Evolutionary conservation across 2,329 filamentous ascomycete species (phyloP).

Genomic region (Venturia asperata): DNA sequence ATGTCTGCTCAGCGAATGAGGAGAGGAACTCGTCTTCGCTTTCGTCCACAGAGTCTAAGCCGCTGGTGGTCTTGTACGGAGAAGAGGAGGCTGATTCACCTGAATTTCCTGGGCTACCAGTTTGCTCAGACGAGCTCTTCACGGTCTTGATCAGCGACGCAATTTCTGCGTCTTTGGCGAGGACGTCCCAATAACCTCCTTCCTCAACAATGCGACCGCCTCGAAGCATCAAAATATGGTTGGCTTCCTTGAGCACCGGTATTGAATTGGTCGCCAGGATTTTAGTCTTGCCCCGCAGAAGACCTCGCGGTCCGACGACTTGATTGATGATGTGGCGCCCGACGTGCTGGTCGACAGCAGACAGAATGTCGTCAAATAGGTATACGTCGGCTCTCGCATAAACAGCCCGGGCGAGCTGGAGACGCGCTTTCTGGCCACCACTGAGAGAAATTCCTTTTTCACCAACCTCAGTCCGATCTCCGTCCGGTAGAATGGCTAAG

Average conservation of each 20-base stretch:
- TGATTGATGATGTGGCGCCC: conserved; percentile 84
- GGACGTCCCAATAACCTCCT: conserved; percentile 75
- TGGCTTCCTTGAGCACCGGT: conserved; percentile 71
- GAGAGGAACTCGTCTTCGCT: conserved; percentile 15
- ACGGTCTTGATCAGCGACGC: conserved; percentile 68
- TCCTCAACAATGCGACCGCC: conserved; percentile 72
- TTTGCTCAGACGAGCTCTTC: conserved; percentile 37
- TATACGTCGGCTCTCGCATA: conserved; percentile 17
- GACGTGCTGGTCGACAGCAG: conserved; percentile 39
- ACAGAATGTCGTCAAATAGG: conserved; percentile 19
- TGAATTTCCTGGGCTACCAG: conserved; percentile 16
- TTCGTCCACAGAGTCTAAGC: conserved; percentile 34
- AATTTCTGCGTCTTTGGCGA: conserved; percentile 80
- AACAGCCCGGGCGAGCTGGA: conserved; percentile 18
- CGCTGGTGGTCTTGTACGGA: conserved; percentile 21
- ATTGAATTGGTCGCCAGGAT: conserved; percentile 88
- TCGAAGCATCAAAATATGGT: conserved; percentile 72
- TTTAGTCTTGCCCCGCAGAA: conserved; percentile 72
- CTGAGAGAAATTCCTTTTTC: conserved; percentile 20
- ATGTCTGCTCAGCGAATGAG: conserved; percentile 38
- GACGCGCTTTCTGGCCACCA: conserved; percentile 20
- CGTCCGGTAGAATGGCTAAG: conserved; percentile 15
- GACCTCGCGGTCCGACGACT: conserved; percentile 70
- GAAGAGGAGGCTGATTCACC: conserved; percentile 5
- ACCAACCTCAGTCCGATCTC: conserved; percentile 19